Percentiles rank a stretch among this genome's conserved stretches.
Evolutionary conservation across 768 basidiomycete species (phyloP).

Genomic region (Lactifluus volemus): DNA sequence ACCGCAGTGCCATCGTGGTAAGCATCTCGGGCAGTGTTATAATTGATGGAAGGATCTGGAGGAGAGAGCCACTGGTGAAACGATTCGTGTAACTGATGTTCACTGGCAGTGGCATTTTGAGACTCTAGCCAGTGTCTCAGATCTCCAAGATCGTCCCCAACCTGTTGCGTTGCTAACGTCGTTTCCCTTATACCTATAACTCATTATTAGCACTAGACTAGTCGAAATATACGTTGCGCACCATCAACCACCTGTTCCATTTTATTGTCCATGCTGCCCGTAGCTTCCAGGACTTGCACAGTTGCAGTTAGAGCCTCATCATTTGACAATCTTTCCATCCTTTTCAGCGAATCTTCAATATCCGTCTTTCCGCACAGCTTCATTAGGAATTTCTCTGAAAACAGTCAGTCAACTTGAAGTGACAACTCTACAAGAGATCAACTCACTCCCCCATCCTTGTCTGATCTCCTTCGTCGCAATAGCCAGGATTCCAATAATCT

Average conservation of each 20-base stretch:
- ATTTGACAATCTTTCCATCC: background rate
- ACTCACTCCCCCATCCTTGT: background rate
- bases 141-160: background rate
- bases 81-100: no score
- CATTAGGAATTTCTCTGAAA: background rate
- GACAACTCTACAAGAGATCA: background rate
- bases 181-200: background rate
- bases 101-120: background rate
- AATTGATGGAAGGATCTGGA: background rate
- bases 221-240: background rate
- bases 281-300: background rate
- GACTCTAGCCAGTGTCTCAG: background rate
- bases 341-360: background rate
- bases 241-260: background rate
- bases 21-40: background rate
- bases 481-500: background rate
- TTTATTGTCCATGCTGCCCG: background rate
- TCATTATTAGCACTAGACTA: background rate
- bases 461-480: no score
- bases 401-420: background rate
- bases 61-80: background rate
- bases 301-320: background rate
- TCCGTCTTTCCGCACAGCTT: background rate
- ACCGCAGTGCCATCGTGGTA: background rate
- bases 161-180: background rate